phyloP scores from a whole-genome alignment of 768 basidiomycete genomes.

The Podaxis sp. region DNA sequence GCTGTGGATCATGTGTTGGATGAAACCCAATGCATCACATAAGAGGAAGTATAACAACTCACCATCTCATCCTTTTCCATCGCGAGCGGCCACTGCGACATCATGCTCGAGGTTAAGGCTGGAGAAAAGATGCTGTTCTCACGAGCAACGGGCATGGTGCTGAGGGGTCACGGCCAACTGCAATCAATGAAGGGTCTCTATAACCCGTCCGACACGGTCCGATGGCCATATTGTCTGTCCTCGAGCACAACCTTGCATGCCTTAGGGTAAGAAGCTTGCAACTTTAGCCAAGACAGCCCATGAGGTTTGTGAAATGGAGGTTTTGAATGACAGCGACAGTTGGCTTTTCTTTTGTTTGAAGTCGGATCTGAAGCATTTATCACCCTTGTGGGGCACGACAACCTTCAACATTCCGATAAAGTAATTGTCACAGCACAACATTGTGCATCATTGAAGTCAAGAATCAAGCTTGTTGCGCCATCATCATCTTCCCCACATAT shows the following conservation, averaged over 20 bases:
- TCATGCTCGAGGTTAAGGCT: slow-evolving; percentile 4
- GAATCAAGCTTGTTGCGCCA: background rate
- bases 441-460: slow-evolving; percentile 3
- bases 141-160: slow-evolving; percentile 9
- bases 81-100: background rate
- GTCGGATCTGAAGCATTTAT: background rate
- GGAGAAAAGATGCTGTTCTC: slow-evolving; percentile 14
- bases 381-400: background rate
- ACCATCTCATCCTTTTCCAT: slow-evolving; percentile 5
- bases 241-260: background rate
- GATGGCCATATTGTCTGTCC: slow-evolving; percentile 4
- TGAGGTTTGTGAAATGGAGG: slow-evolving; percentile 6
- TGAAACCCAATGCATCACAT: background rate
- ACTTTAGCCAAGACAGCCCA: background rate
- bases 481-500: slow-evolving; percentile 7
- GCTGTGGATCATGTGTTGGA: background rate
- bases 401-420: background rate
- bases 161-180: slow-evolving; percentile 10
- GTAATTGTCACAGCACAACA: background rate
- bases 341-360: background rate
- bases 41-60: slow-evolving; percentile 1
- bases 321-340: background rate
- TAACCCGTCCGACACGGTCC: slow-evolving; percentile 13
- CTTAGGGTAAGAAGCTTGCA: background rate
- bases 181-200: slow-evolving; percentile 14